These are phyloP conservation scores for Citrus maxima DNA, from an alignment of 345 rosid species.

Conservation along the genomic window DNA sequence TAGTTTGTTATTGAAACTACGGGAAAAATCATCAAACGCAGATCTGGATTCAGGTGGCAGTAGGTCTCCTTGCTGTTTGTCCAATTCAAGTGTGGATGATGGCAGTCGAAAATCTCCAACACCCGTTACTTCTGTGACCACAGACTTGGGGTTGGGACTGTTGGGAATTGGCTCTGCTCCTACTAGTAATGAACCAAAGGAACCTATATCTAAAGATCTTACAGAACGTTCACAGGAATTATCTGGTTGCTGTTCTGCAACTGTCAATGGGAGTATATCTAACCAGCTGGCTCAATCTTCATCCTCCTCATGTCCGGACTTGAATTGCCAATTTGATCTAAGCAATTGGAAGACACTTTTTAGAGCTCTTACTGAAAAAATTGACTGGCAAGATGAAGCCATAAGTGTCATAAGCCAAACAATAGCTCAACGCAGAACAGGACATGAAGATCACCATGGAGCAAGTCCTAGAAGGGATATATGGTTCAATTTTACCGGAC, in stretches of 20 bases:
- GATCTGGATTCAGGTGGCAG: constrained; percentile 24
- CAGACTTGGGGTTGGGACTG: constrained; percentile 53
- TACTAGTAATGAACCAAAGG: constrained; percentile 27
- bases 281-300: constrained; percentile 32
- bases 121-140: constrained; percentile 47
- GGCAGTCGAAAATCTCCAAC: constrained; percentile 41
- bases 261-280: constrained; percentile 13
- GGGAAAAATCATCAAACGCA: constrained; percentile 34
- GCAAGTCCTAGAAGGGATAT: constrained; percentile 44
- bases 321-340: constrained; percentile 19
- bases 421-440: constrained; percentile 22
- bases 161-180: constrained; percentile 38
- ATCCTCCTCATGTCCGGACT: constrained; percentile 34
- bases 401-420: constrained; percentile 41
- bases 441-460: constrained; percentile 18
- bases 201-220: constrained; percentile 17
- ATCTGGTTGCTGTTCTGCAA: constrained; percentile 24
- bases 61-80: constrained; percentile 35
- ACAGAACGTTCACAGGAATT: constrained; percentile 16
- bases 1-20: constrained; percentile 25
- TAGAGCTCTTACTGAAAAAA: constrained; percentile 40
- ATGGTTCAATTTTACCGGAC: constrained; percentile 67
- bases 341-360: constrained; percentile 50
- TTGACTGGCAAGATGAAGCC: constrained; percentile 69
- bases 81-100: constrained; percentile 41